Conservation (phyloP, 2,329 filamentous ascomycete species). For the Nakataea oryzae region DNA sequence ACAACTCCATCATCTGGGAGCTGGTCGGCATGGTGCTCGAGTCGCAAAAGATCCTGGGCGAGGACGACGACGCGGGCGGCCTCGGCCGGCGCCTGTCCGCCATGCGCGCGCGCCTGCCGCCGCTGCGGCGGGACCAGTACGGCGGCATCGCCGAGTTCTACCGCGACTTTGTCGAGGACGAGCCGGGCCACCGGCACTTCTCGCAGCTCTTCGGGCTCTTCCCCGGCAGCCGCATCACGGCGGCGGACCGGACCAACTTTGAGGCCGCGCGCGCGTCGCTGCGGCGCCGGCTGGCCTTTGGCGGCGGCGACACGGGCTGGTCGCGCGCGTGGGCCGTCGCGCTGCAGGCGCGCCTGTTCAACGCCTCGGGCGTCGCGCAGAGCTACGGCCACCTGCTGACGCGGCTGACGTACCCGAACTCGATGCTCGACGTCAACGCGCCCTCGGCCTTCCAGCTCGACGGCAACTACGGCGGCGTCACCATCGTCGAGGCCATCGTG, state of each 20-base stretch:
- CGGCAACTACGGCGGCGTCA: slow-evolving; percentile 33
- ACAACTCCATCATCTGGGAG: slow-evolving; percentile 7
- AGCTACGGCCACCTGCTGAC: slow-evolving; percentile 18
- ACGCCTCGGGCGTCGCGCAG: slow-evolving; percentile 20
- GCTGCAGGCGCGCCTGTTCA: slow-evolving; percentile 26
- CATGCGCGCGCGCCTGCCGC: slow-evolving; percentile 1
- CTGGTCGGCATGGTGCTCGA: background rate
- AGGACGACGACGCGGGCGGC: background rate
- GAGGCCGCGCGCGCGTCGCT: slow-evolving; percentile 4
- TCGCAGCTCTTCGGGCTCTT: slow-evolving; percentile 28
- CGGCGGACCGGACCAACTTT: background rate
- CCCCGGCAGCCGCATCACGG: slow-evolving; percentile 23
- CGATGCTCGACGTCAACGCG: slow-evolving; percentile 15
- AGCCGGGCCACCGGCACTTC: slow-evolving; percentile 29
- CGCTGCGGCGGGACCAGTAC: slow-evolving; percentile 1
- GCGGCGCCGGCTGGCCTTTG: slow-evolving; percentile 3
- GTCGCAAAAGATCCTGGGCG: background rate
- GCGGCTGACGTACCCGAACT: background rate
- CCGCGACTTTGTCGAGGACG: slow-evolving; percentile 16
- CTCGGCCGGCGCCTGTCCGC: background rate
- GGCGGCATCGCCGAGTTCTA: slow-evolving; percentile 6
- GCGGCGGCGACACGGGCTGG: slow-evolving; percentile 30
- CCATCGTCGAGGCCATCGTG: background rate
- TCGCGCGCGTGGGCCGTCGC: slow-evolving; percentile 31
- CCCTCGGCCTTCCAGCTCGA: slow-evolving; percentile 36